Base-by-base conservation (phyloP, 441 rosid species). In the Omphalea diandra region DNA sequence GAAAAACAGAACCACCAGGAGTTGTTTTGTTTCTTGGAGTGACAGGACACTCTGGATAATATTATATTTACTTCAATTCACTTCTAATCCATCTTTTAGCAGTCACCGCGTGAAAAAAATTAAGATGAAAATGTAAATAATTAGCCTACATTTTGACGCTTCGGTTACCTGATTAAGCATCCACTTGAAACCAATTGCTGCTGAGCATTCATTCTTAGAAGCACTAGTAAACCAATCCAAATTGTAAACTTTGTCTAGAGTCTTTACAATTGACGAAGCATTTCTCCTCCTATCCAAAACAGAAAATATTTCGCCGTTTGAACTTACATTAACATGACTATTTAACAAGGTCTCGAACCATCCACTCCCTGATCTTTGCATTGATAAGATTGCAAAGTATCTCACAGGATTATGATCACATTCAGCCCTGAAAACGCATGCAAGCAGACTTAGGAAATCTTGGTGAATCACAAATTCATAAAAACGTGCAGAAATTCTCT, bases 171-270 rank as follows among this genome's bases (percentile, higher is more conserved):
- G 98, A 82, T 94, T 94, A 71, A 94, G 88, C 98, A 94, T 92
- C 99, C 99, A 94, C 84, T 94, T 94, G 87, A 91, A 92, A 78
- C 99, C 99, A 80, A 89, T 81, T 0, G 98, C 97, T 7, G 94
- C 98, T 29, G 99, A 89, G 78, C 99, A 94, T 68, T 90, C 94
- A 50, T 94, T 94, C 89, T 90, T 94, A 5, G 98, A 88, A 79
- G 99, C 96, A 72, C 99, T 94, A 2, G 81, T 83, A 57, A 88
- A 76, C 97, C 89, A 87, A 58, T 94, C 99, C 64, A 94, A 85
- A 80, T 92, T 90, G 80, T 90, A 94, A 72, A 94, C 90, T 77
- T 72, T 87, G 66, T 94, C 97, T 3, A 94, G 85, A 46, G 90
- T 88, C 54, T 75, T 69, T 57, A 85, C 26, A 68, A 94, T 90